A percentile compares a stretch with the other conserved stretches of the same genome.
These are phyloP conservation scores for Cerioporus squamosus DNA, from an alignment of 1,284 basidiomycete species.

Conservation along the genomic window DNA sequence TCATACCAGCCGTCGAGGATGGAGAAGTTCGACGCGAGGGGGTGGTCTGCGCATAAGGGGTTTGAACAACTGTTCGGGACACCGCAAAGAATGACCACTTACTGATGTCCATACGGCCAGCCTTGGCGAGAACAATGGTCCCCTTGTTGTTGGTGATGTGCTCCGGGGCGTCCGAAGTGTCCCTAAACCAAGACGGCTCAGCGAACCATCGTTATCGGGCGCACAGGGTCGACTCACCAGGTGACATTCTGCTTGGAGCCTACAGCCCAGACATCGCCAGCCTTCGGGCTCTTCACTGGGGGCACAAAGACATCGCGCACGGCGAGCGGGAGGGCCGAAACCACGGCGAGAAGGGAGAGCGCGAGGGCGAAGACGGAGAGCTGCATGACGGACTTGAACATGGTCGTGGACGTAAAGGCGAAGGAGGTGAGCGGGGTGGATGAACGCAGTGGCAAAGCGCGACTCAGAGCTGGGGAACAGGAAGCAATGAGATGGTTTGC, in stretches of 20 bases:
- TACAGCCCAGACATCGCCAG: conserved; percentile 44
- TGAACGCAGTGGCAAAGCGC: background rate
- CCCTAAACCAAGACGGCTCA: conserved; percentile 33
- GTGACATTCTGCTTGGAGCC: conserved; percentile 48
- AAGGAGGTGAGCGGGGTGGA: background rate
- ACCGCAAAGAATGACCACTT: conserved; percentile 7
- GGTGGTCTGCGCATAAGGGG: conserved; percentile 21
- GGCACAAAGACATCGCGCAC: conserved; percentile 54
- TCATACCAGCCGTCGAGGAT: conserved; percentile 42
- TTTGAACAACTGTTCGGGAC: background rate
- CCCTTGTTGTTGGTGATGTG: conserved; percentile 53
- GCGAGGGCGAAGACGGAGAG: conserved; percentile 28
- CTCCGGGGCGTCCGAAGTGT: conserved; percentile 42
- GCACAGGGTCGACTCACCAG: conserved; percentile 40
- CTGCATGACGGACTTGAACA: conserved; percentile 30
- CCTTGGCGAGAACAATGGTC: conserved; percentile 43
- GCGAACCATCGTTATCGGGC: background rate
- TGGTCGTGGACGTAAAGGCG: conserved; percentile 16
- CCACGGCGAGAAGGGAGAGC: conserved; percentile 28
- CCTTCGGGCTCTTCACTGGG: conserved; percentile 41
- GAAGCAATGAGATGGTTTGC: conserved; percentile 15
- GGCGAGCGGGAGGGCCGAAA: conserved; percentile 34
- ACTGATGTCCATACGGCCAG: conserved; percentile 37
- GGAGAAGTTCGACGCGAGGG: conserved; percentile 44
- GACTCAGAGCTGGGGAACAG: conserved; percentile 11